phyloP scores from a whole-genome alignment of 176 grass and related monocot species.

The Dactylis glomerata region DNA sequence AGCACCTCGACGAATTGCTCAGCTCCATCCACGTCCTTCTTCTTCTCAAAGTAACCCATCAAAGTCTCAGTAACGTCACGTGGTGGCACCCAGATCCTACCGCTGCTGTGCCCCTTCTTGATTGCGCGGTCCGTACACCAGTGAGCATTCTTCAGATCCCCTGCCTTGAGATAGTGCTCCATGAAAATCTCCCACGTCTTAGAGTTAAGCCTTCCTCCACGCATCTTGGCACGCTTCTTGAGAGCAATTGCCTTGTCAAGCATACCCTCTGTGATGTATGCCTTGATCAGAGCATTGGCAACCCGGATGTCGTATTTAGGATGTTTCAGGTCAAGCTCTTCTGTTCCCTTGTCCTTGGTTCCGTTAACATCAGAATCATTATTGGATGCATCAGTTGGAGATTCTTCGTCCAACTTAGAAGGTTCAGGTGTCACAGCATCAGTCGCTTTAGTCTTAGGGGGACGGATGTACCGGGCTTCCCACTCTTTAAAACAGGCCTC shows the following conservation, averaged over 20 bases:
- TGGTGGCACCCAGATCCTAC: conserved; percentile 62
- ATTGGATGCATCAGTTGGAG: conserved; percentile 13
- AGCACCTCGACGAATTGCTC: conserved; percentile 64
- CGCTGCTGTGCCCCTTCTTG: conserved; percentile 75
- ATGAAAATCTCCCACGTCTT: conserved; percentile 97
- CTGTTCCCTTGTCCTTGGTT: background rate
- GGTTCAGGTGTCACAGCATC: background rate
- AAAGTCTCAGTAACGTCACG: conserved; percentile 38
- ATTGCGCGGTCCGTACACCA: conserved; percentile 85
- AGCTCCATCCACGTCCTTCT: conserved; percentile 57
- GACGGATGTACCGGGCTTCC: conserved; percentile 51
- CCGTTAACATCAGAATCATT: conserved; percentile 23
- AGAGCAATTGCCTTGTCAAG: conserved; percentile 67
- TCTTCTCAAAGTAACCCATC: conserved; percentile 65
- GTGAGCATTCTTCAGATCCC: conserved; percentile 71
- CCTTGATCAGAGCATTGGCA: conserved; percentile 92
- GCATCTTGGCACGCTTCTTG: conserved; percentile 72
- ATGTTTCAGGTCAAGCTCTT: conserved; percentile 31
- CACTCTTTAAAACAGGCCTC: conserved; percentile 92
- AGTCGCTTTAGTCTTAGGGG: conserved; percentile 22
- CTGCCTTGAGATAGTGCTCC: conserved; percentile 67
- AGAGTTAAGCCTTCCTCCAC: conserved; percentile 72
- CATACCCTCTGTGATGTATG: conserved; percentile 77
- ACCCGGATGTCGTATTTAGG: conserved; percentile 79
- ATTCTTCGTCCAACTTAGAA: conserved; percentile 1